Evolutionary conservation across 306 rosid species (phyloP).

Genomic region (Rosa multiflora): DNA sequence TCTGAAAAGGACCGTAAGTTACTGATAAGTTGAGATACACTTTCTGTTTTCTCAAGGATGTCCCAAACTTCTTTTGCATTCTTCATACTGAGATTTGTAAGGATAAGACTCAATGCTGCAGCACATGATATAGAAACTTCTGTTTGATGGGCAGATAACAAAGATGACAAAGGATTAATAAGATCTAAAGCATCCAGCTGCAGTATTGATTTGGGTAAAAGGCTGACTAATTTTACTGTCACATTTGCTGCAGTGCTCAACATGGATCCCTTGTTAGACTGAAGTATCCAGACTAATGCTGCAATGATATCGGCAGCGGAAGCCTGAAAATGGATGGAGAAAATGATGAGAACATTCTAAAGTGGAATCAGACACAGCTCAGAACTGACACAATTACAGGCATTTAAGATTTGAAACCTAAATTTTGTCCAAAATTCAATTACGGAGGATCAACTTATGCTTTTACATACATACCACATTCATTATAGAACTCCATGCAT

Average conservation of each 20-base stretch:
- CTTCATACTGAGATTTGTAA: constrained; percentile 54
- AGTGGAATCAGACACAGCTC: background rate
- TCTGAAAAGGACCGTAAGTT: constrained; percentile 39
- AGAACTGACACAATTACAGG: background rate
- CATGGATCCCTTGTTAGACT: constrained; percentile 41
- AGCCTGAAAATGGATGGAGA: constrained; percentile 51
- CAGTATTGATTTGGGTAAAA: constrained; percentile 49
- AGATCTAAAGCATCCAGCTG: constrained; percentile 59
- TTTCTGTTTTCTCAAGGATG: constrained; percentile 46
- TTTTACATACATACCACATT: background rate
- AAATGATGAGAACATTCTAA: background rate
- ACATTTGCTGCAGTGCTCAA: constrained; percentile 57
- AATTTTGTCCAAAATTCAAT: background rate
- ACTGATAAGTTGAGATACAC: constrained; percentile 39
- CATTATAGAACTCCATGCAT: background rate
- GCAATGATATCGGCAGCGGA: constrained; percentile 56
- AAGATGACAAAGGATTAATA: constrained; percentile 57
- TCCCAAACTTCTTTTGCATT: constrained; percentile 60
- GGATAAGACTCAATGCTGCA: constrained; percentile 54
- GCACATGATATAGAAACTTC: constrained; percentile 59
- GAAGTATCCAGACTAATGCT: constrained; percentile 78
- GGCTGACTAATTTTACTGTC: constrained; percentile 51
- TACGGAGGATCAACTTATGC: background rate
- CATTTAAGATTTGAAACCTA: background rate
- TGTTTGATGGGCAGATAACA: constrained; percentile 50